A percentile compares a stretch with the other conserved stretches of the same genome.
Conservation (phyloP, 2,329 filamentous ascomycete species). For the Phyllosticta ampelicida region DNA sequence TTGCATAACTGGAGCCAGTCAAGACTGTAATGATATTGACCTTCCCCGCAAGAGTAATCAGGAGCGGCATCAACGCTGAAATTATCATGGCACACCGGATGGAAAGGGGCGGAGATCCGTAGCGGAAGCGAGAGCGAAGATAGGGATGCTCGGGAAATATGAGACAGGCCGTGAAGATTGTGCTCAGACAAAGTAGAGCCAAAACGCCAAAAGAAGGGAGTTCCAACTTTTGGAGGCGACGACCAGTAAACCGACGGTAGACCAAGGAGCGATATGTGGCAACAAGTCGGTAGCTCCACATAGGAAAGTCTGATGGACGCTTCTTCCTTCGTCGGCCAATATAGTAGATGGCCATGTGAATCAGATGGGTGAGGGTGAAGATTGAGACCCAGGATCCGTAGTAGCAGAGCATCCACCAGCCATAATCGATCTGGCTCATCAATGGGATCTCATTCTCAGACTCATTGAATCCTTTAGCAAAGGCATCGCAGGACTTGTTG, state of each 20-base stretch:
- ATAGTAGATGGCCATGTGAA: conserved; percentile 7
- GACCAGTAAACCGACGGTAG: conserved; percentile 14
- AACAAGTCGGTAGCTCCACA: conserved; percentile 4
- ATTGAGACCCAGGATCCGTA: conserved; percentile 13
- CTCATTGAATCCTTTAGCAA: conserved; percentile 11
- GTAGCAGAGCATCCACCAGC: conserved; percentile 14
- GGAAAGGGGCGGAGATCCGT: conserved; percentile 17
- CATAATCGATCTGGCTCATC: conserved; percentile 12
- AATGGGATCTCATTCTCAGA: conserved; percentile 12
- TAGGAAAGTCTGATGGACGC: background rate
- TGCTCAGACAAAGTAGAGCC: conserved; percentile 12
- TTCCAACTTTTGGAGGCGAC: conserved; percentile 11
- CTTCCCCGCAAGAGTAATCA: conserved; percentile 21
- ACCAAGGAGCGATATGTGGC: conserved; percentile 12
- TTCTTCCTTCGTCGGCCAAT: background rate
- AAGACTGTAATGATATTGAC: conserved; percentile 21
- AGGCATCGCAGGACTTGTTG: conserved; percentile 12
- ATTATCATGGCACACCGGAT: conserved; percentile 20
- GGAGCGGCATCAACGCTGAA: conserved; percentile 18
- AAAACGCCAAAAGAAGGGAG: conserved; percentile 14
- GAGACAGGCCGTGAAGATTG: conserved; percentile 13
- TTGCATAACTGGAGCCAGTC: conserved; percentile 22
- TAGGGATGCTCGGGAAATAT: conserved; percentile 15
- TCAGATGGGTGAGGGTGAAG: conserved; percentile 10
- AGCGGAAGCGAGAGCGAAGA: conserved; percentile 15